Conservation (phyloP, 805 yeast genomes). For the Teunomyces funiuensis region DNA sequence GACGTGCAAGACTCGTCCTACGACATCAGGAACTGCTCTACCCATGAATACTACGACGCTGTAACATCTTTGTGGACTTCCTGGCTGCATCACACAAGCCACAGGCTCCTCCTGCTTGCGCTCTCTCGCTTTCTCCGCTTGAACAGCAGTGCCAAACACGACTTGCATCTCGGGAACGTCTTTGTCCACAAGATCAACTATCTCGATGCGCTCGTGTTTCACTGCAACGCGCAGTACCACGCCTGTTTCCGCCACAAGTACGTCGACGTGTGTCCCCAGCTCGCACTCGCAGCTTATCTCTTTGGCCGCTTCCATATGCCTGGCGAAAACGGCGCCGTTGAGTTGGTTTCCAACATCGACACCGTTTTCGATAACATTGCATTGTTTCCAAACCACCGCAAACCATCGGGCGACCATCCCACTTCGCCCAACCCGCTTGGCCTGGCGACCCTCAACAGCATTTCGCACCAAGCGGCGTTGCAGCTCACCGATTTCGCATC, state of each 20-base stretch:
- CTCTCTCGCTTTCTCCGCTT: conserved; percentile 21
- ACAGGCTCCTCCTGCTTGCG: conserved; percentile 19
- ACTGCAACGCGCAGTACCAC: conserved; percentile 10
- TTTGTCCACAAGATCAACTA: neutral
- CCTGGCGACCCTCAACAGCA: conserved; percentile 9
- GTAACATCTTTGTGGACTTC: conserved; percentile 18
- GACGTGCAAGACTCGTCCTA: conserved; percentile 18
- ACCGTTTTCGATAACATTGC: no score
- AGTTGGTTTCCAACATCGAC: no score
- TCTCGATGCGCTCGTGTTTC: conserved; percentile 7
- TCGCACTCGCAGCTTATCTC: conserved; percentile 26
- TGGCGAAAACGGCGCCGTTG: conserved; percentile 23
- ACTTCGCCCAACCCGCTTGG: conserved; percentile 5
- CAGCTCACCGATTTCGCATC: conserved; percentile 24
- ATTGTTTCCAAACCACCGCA: no score
- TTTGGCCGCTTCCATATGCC: conserved; percentile 30
- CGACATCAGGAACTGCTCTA: conserved; percentile 15
- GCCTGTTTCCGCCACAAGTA: conserved; percentile 23
- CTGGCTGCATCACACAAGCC: conserved; percentile 16
- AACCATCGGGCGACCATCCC: no score
- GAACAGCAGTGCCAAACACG: conserved; percentile 24
- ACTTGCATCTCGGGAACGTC: conserved; percentile 22
- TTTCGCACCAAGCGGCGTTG: conserved; percentile 15
- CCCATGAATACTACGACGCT: conserved; percentile 20
- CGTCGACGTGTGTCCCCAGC: conserved; percentile 28